These are phyloP conservation scores for Castanea crenata DNA, from an alignment of 306 rosid species.

Conservation along the genomic window DNA sequence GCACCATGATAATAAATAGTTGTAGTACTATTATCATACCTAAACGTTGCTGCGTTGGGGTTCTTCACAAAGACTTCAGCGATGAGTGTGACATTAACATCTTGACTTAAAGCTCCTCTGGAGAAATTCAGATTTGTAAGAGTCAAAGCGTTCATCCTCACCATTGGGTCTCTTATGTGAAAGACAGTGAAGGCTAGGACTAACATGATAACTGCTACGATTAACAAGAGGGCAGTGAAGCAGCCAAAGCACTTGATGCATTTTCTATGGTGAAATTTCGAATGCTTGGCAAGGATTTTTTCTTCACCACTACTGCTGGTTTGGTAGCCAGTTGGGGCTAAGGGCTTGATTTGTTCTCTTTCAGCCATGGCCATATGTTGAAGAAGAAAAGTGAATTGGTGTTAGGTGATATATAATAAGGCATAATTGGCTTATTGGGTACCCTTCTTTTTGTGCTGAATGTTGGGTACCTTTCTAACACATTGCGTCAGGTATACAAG, in stretches of 20 bases:
- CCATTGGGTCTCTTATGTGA: constrained; percentile 32
- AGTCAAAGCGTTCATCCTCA: constrained; percentile 18
- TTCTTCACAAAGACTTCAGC: constrained; percentile 39
- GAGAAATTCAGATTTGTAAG: not conserved
- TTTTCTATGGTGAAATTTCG: not conserved
- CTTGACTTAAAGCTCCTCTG: not conserved
- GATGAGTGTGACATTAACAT: constrained; percentile 9
- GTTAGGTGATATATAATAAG: not conserved
- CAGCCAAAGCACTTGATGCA: constrained; percentile 43
- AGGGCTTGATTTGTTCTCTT: constrained; percentile 35
- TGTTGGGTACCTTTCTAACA: too few relatives aligned
- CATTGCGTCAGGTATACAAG: too few relatives aligned
- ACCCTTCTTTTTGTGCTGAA: too few relatives aligned
- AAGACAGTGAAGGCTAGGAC: constrained; percentile 46
- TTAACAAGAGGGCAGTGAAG: constrained; percentile 31
- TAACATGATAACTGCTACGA: constrained; percentile 33
- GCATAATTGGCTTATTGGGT: too few relatives aligned
- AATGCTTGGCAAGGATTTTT: not conserved
- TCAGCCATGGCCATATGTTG: constrained; percentile 17
- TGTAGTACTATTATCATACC: constrained; percentile 23
- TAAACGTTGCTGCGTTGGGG: constrained; percentile 45
- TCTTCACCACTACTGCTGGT: constrained; percentile 18
- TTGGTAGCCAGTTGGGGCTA: constrained; percentile 17
- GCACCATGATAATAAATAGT: constrained; percentile 11
- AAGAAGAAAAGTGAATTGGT: not conserved